Evolutionary conservation across 169 alveolate species (phyloP).

Genomic region (Cryptosporidium bovis): DNA sequence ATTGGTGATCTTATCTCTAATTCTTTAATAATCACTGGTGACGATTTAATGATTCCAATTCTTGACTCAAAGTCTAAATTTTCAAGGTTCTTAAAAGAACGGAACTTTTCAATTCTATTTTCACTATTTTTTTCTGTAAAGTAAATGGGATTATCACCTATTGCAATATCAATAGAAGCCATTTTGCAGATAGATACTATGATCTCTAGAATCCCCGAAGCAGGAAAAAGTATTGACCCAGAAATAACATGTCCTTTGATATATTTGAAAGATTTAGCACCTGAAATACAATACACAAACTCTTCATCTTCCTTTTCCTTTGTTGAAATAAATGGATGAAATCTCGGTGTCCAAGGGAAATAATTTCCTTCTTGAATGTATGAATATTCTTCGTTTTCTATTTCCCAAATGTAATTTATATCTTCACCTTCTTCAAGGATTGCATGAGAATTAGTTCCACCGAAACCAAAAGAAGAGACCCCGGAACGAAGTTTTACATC

Average conservation of each 20-base stretch:
- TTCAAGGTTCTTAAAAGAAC: not conserved
- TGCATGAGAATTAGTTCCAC: conserved; percentile 83
- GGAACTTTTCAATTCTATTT: not conserved
- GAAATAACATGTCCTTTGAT: conserved; percentile 30
- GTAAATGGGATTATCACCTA: not conserved
- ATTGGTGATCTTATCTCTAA: conserved; percentile 16
- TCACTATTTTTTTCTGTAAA: not conserved
- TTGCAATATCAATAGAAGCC: conserved; percentile 35
- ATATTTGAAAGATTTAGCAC: conserved; percentile 6
- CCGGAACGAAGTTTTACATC: conserved; percentile 74
- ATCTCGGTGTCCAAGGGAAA: conserved; percentile 70
- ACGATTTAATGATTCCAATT: conserved; percentile 18
- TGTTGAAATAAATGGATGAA: conserved; percentile 60
- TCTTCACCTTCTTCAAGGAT: conserved; percentile 78
- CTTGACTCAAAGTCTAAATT: conserved; percentile 8
- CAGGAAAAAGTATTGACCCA: conserved; percentile 46
- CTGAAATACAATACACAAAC: not conserved
- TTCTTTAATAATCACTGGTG: conserved; percentile 29
- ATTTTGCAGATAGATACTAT: not conserved
- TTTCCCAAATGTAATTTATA: conserved; percentile 29
- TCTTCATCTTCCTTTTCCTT: conserved; percentile 33
- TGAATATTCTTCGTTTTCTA: conserved; percentile 20
- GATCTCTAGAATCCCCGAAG: conserved; percentile 60
- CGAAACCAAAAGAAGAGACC: conserved; percentile 83
- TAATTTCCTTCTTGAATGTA: conserved; percentile 46